Percentiles rank a stretch among this genome's conserved stretches.
Evolutionary conservation across 371 early-diverging fungal genomes (phyloP).

Genomic region (Apophysomyces sp.): DNA sequence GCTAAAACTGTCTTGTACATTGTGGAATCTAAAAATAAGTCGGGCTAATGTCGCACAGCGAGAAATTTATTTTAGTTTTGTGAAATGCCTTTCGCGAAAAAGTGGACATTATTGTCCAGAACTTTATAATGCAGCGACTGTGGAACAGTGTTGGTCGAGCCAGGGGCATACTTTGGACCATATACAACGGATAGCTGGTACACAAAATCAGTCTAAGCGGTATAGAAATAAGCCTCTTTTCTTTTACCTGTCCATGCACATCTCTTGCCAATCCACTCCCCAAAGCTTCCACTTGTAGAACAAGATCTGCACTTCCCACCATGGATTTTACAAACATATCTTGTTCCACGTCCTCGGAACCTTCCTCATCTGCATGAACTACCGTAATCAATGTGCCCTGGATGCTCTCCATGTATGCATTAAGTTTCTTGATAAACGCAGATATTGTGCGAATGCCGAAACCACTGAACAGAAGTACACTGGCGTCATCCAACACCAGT

Average conservation of each 20-base stretch:
- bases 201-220: not conserved
- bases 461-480: constrained; percentile 56
- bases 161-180: constrained; percentile 41
- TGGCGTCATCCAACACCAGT: constrained; percentile 66
- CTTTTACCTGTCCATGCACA: constrained; percentile 64
- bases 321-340: constrained; percentile 55
- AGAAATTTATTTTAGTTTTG: constrained; percentile 16
- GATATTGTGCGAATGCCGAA: constrained; percentile 41
- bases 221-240: not conserved
- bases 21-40: too few relatives aligned
- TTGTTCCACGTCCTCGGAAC: constrained; percentile 51
- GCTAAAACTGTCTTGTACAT: too few relatives aligned
- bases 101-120: constrained; percentile 65
- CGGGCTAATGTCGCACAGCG: too few relatives aligned
- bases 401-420: constrained; percentile 39
- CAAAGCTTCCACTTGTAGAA: constrained; percentile 59
- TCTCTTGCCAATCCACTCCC: constrained; percentile 68
- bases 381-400: constrained; percentile 60
- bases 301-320: constrained; percentile 48
- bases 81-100: constrained; percentile 70
- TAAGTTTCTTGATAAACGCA: constrained; percentile 47
- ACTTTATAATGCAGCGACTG: constrained; percentile 66
- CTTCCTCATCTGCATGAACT: constrained; percentile 61
- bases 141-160: constrained; percentile 3
- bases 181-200: constrained; percentile 46